These are phyloP conservation scores for Centella asiatica DNA, from an alignment of 129 eudicot genomes.

Conservation along the genomic window DNA sequence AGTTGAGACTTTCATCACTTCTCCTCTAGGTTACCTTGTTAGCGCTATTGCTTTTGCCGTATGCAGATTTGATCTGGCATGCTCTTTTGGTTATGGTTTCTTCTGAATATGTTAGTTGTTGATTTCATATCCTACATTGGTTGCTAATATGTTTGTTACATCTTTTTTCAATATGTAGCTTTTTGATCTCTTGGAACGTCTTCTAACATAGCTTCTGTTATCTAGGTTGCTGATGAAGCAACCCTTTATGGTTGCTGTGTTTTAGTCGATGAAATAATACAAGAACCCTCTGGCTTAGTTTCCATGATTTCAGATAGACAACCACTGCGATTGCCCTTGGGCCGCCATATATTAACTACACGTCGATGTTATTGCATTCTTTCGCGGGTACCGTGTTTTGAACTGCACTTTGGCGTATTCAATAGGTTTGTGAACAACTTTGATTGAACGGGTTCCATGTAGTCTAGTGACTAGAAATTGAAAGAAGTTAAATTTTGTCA, in stretches of 20 bases:
- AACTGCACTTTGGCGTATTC: conserved; percentile 89
- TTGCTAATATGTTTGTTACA: neutral
- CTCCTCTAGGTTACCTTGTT: neutral
- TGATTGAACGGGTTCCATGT: neutral
- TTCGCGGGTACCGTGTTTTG: conserved; percentile 86
- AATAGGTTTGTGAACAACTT: conserved; percentile 53
- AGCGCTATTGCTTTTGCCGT: neutral
- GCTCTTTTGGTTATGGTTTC: neutral
- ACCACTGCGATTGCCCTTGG: conserved; percentile 29
- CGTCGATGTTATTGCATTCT: conserved; percentile 95
- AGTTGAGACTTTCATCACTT: neutral
- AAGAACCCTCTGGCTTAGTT: conserved; percentile 78
- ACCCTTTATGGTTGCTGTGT: conserved; percentile 94
- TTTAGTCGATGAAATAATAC: conserved; percentile 83
- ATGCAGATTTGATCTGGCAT: conserved; percentile 2
- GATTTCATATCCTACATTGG: neutral
- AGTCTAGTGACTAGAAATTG: conserved; percentile 1
- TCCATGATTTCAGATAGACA: conserved; percentile 62
- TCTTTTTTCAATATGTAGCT: neutral
- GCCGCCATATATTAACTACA: conserved; percentile 80
- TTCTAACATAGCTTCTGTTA: conserved; percentile 12
- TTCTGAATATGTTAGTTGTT: neutral
- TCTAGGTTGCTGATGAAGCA: conserved; percentile 94
- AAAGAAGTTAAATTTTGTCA: neutral
- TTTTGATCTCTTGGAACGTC: neutral